These are phyloP conservation scores for Ascochyta clinopodiicola DNA, from an alignment of 2,329 filamentous ascomycete species.

Conservation along the genomic window DNA sequence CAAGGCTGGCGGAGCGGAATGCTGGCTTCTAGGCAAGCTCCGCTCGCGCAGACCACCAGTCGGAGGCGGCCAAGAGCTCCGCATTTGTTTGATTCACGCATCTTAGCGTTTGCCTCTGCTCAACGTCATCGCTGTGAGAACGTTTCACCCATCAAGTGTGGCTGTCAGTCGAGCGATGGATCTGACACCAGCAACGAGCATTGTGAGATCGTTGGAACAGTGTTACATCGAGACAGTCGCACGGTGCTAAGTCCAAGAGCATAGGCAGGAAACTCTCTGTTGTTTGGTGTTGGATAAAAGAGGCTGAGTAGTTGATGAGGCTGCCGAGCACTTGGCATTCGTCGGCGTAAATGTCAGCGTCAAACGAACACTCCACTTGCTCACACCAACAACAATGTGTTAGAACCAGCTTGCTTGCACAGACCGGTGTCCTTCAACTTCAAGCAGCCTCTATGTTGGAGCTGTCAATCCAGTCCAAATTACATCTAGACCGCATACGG, in stretches of 20 bases:
- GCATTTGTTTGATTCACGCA: neutral
- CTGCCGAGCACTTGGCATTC: too few relatives aligned
- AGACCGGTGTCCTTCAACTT: neutral
- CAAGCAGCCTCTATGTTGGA: neutral
- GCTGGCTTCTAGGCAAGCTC: neutral
- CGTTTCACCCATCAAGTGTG: too few relatives aligned
- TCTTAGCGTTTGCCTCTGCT: neutral
- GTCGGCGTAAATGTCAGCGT: too few relatives aligned
- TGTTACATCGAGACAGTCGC: neutral
- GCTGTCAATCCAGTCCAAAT: neutral
- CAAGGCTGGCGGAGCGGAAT: slow-evolving; percentile 25
- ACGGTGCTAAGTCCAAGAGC: too few relatives aligned
- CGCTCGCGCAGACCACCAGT: slow-evolving; percentile 3
- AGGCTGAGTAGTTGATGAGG: too few relatives aligned
- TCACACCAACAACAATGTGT: neutral
- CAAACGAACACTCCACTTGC: too few relatives aligned
- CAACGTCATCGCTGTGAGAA: neutral
- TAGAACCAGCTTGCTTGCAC: too few relatives aligned
- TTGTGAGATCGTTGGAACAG: neutral
- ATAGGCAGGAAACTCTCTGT: too few relatives aligned
- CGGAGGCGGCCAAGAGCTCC: slow-evolving; percentile 15
- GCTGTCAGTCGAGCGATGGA: neutral
- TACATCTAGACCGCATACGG: neutral
- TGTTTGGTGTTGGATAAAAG: too few relatives aligned
- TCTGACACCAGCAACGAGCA: neutral